These are phyloP conservation scores for Clarireedia monteithiana DNA, from an alignment of 2,329 filamentous ascomycete genomes.

Conservation along the genomic window DNA sequence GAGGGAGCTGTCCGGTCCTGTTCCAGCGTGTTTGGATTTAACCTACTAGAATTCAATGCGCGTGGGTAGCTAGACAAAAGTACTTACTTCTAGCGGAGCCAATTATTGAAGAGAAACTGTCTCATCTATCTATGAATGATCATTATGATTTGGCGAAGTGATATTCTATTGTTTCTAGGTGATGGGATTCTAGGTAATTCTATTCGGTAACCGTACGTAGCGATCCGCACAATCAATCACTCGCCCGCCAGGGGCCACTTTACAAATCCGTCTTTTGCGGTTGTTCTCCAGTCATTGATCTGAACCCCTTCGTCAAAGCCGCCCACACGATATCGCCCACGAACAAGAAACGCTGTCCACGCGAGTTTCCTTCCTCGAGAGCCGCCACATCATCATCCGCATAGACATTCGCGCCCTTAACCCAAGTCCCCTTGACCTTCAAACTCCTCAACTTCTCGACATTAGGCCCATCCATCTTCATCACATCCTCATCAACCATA, in stretches of 20 bases:
- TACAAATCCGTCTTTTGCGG: background rate
- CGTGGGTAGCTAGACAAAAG: too few relatives aligned
- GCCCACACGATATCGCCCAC: background rate
- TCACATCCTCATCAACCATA: slow-evolving; percentile 53
- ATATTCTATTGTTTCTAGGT: too few relatives aligned
- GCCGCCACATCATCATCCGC: background rate
- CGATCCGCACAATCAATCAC: too few relatives aligned
- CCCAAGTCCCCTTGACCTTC: slow-evolving; percentile 59
- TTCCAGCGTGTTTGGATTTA: too few relatives aligned
- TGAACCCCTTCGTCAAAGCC: background rate
- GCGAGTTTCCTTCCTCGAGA: background rate
- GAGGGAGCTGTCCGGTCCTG: too few relatives aligned
- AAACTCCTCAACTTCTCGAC: slow-evolving; percentile 44
- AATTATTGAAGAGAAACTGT: too few relatives aligned
- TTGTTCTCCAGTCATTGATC: background rate
- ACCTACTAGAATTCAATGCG: too few relatives aligned
- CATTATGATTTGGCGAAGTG: too few relatives aligned
- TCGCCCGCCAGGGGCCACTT: background rate
- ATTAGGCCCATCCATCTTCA: slow-evolving; percentile 22
- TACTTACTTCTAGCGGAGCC: too few relatives aligned
- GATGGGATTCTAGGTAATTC: too few relatives aligned
- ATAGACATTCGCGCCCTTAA: slow-evolving; percentile 41
- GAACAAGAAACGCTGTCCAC: background rate
- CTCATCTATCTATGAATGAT: too few relatives aligned
- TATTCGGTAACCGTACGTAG: too few relatives aligned